A percentile compares a stretch with the other conserved stretches of the same genome.
Conservation (phyloP, 345 rosid species). For the Aquilaria sinensis region DNA sequence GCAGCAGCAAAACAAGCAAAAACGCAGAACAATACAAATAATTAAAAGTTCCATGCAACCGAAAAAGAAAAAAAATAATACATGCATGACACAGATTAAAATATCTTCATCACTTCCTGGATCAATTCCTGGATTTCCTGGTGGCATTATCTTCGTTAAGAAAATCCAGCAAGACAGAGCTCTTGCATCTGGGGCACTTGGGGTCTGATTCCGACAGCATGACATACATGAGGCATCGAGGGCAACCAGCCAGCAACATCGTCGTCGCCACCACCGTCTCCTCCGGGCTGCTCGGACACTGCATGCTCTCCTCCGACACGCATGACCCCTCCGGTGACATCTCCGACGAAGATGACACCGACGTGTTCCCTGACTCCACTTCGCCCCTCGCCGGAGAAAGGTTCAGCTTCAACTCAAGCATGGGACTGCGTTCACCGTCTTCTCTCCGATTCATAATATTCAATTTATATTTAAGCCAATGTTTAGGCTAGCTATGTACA, state of each 20-base stretch:
- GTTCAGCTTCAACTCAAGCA: conserved; percentile 44
- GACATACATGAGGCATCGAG: conserved; percentile 56
- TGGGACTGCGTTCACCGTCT: conserved; percentile 16
- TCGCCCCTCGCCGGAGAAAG: conserved; percentile 27
- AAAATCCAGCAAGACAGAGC: conserved; percentile 47
- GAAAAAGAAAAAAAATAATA: no score
- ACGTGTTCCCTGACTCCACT: conserved; percentile 6
- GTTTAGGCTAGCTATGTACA: background rate
- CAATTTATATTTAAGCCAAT: background rate
- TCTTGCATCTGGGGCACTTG: conserved; percentile 54
- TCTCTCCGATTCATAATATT: conserved; percentile 20
- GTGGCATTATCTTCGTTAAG: conserved; percentile 17
- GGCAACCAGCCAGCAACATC: conserved; percentile 53
- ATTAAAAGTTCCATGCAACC: no score
- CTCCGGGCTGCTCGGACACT: conserved; percentile 15
- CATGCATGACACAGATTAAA: no score
- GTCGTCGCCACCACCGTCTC: conserved; percentile 24
- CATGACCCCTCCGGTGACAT: conserved; percentile 36
- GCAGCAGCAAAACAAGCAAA: no score
- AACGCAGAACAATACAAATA: no score
- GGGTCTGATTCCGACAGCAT: conserved; percentile 49
- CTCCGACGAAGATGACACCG: conserved; percentile 16
- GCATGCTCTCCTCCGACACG: conserved; percentile 25
- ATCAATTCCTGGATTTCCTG: conserved; percentile 14
- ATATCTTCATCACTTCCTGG: no score